Base-by-base conservation (phyloP, 768 basidiomycete species). In the Xerocomus potaroensis region DNA sequence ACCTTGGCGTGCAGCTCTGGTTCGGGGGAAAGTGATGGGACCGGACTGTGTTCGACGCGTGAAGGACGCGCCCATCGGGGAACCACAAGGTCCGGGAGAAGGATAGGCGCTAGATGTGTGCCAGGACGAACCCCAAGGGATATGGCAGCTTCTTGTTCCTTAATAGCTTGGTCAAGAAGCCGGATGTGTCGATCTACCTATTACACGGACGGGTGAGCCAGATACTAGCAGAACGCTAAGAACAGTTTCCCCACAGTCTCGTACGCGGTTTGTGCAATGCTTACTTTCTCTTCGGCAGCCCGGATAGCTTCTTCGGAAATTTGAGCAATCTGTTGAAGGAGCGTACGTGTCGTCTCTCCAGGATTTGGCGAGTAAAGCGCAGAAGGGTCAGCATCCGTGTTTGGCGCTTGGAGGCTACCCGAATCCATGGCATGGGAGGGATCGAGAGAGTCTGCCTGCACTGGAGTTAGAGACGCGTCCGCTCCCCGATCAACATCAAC, bases 161-260 rank as follows among this genome's bases (percentile, higher is more conserved):
- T 75, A 46, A 85, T 78, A n/a, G 77, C 83, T 55, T 87, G 80
- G 54, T 92, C 88, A 19, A 93, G 70, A 32, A 87, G 73, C 19
- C 83, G 80, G 23, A 87, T 81, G 58, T 91, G 87, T 29, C 90
- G 75, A 52, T 91, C 85, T 11, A 91, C 77, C 90, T 92, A 45
- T 37, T 15, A 15, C 32, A 18, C 5, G 11, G 10, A 19, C 16
- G 45, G 24, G 54, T 47, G 47, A 51, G 34, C 1, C n/a, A n/a
- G 36, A 38, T 31, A 14, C n/a, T 21, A 24, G 7, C 11, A 8
- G 41, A 24, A 22, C n/a, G n/a, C n/a, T n/a, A 34, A 8, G 29
- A 39, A 42, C 9, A 15, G 16, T 23, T 16, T 27, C 59, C 80
- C 49, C 60, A 89, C 89, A 29, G 81, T 79, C 55, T 87, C 83